A percentile compares a stretch with the other conserved stretches of the same genome.
Evolutionary conservation across 192 early-diverging fungal species (phyloP).

Genomic region (Rhizoclosmatium sp.): DNA sequence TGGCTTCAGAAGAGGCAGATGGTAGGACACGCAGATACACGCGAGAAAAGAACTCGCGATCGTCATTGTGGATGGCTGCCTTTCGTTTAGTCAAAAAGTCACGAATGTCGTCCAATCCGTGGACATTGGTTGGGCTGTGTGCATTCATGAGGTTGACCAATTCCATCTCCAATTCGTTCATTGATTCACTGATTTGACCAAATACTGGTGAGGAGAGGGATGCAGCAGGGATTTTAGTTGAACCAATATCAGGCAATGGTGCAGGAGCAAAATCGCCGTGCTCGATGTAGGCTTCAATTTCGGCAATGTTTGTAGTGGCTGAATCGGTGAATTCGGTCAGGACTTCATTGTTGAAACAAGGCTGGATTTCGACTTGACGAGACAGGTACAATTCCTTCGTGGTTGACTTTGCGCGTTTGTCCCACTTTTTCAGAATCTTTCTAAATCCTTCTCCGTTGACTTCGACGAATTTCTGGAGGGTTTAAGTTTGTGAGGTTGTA

Average conservation of each 20-base stretch:
- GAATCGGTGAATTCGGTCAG: slow-evolving; percentile 90
- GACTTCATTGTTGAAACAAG: slow-evolving; percentile 94
- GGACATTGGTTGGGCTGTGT: neutral
- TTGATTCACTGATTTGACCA: slow-evolving; percentile 36
- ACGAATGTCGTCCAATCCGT: slow-evolving; percentile 31
- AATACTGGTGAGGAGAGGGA: slow-evolving; percentile 11
- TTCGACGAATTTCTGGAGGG: slow-evolving; percentile 89
- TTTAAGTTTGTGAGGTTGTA: neutral
- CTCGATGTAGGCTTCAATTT: slow-evolving; percentile 63
- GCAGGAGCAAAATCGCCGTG: slow-evolving; percentile 20
- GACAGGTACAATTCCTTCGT: slow-evolving; percentile 98
- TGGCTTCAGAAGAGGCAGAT: slow-evolving; percentile 51
- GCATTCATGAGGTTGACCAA: slow-evolving; percentile 29
- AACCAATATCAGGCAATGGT: neutral
- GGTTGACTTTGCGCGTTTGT: slow-evolving; percentile 96
- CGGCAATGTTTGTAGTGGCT: slow-evolving; percentile 77
- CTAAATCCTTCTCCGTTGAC: slow-evolving; percentile 95
- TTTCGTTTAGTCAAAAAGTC: slow-evolving; percentile 41
- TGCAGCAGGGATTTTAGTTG: neutral
- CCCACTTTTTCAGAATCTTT: slow-evolving; percentile 99
- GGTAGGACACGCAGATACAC: slow-evolving; percentile 77
- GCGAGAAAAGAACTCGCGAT: slow-evolving; percentile 69
- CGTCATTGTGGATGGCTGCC: slow-evolving; percentile 33
- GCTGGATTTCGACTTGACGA: slow-evolving; percentile 97
- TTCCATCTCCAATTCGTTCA: slow-evolving; percentile 47